Evolutionary conservation across 2,329 filamentous ascomycete genomes (phyloP).

Genomic region (Amesomyces nigricolor): DNA sequence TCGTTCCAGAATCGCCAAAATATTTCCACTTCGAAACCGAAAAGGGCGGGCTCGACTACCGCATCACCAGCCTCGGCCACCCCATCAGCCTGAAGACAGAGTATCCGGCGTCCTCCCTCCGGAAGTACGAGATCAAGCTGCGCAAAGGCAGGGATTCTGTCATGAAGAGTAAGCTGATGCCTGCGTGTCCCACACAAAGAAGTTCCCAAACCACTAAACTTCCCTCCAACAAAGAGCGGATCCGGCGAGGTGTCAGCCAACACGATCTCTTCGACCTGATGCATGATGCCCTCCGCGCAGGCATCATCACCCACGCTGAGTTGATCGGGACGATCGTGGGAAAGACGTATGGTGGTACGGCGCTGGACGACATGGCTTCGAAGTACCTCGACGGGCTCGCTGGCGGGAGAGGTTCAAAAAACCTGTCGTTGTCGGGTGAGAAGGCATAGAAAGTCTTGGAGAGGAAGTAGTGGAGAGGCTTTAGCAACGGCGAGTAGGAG

Average conservation of each 20-base stretch:
- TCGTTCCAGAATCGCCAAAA: slow-evolving; percentile 17
- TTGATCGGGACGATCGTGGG: slow-evolving; percentile 25
- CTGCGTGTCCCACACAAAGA: background rate
- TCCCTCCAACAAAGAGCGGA: slow-evolving; percentile 20
- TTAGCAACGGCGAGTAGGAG: no score
- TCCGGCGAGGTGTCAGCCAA: slow-evolving; percentile 27
- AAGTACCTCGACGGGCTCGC: slow-evolving; percentile 27
- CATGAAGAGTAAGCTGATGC: slow-evolving; percentile 24
- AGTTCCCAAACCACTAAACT: background rate
- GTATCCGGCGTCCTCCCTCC: slow-evolving; percentile 25
- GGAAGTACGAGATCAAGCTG: slow-evolving; percentile 28
- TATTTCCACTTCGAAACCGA: slow-evolving; percentile 27
- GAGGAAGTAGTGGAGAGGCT: no score
- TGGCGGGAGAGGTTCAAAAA: slow-evolving; percentile 11
- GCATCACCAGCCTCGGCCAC: slow-evolving; percentile 28
- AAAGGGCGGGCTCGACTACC: slow-evolving; percentile 27
- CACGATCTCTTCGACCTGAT: slow-evolving; percentile 27
- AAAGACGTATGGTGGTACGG: slow-evolving; percentile 24
- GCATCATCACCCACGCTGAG: slow-evolving; percentile 28
- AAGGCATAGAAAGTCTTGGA: background rate
- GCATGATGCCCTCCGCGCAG: slow-evolving; percentile 27
- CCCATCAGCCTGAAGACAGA: slow-evolving; percentile 27
- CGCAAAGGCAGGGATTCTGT: slow-evolving; percentile 25
- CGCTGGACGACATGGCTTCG: slow-evolving; percentile 25
- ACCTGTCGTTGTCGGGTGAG: slow-evolving; percentile 14